Evolutionary conservation across 306 rosid genomes (phyloP).

Genomic region (Clitoria ternatea): DNA sequence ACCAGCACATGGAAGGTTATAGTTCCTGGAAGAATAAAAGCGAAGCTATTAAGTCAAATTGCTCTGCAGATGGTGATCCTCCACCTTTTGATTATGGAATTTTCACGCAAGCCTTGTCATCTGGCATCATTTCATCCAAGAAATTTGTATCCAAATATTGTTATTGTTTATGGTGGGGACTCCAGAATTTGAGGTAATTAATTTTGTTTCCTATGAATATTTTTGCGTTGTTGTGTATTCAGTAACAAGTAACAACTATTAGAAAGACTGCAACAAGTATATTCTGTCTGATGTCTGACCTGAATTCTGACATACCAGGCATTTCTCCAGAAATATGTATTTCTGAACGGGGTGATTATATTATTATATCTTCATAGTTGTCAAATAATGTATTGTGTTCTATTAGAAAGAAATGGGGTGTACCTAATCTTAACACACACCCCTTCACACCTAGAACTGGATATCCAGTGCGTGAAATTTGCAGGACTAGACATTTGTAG

Average conservation of each 20-base stretch:
- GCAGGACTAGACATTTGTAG: too few relatives aligned
- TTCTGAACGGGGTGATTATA: background rate
- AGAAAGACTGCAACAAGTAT: background rate
- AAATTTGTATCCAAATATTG: constrained; percentile 73
- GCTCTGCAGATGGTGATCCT: constrained; percentile 35
- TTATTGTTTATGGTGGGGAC: constrained; percentile 99
- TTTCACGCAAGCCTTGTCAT: constrained; percentile 57
- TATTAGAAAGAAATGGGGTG: too few relatives aligned
- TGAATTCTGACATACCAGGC: background rate
- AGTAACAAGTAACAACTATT: background rate
- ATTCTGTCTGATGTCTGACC: background rate
- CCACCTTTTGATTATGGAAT: constrained; percentile 77
- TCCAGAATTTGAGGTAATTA: constrained; percentile 83
- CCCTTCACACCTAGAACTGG: too few relatives aligned
- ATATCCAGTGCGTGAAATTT: too few relatives aligned
- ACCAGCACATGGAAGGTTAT: constrained; percentile 30
- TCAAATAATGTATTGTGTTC: background rate
- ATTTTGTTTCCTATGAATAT: background rate
- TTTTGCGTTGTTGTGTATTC: constrained; percentile 12
- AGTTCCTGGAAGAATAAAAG: constrained; percentile 38
- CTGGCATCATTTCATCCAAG: constrained; percentile 59
- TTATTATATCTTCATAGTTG: background rate
- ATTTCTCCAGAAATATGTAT: background rate
- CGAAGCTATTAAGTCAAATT: background rate
- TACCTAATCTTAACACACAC: too few relatives aligned